Conservation (phyloP, 2,329 filamentous ascomycete genomes). For the Fusarium kyushuense region DNA sequence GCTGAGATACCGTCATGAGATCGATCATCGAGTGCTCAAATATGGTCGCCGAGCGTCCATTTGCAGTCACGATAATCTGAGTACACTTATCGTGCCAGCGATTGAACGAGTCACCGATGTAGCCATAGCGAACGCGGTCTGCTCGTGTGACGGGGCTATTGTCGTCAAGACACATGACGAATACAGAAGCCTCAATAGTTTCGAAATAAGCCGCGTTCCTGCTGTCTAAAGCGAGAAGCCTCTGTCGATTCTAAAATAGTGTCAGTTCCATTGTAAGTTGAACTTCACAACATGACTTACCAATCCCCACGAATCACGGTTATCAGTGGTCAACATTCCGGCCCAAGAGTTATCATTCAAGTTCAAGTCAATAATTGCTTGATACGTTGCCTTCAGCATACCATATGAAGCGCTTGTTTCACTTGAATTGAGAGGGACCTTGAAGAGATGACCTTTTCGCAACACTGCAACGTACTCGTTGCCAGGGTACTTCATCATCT, state of each 20-base stretch:
- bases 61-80: constrained; percentile 6
- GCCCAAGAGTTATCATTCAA: background rate
- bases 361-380: constrained; percentile 7
- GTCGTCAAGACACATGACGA: constrained; percentile 17
- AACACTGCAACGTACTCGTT: constrained; percentile 13
- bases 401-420: background rate
- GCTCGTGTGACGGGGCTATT: constrained; percentile 9
- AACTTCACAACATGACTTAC: background rate
- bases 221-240: background rate
- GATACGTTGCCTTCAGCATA: background rate
- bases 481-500: constrained; percentile 8
- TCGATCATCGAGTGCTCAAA: constrained; percentile 21
- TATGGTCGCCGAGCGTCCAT: constrained; percentile 10
- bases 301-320: constrained; percentile 11
- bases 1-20: constrained; percentile 11
- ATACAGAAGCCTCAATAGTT: constrained; percentile 2
- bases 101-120: constrained; percentile 15
- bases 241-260: constrained; percentile 1
- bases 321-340: constrained; percentile 14
- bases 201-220: background rate
- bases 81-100: constrained; percentile 20
- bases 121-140: constrained; percentile 3
- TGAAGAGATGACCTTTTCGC: constrained; percentile 12
- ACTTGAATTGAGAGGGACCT: background rate
- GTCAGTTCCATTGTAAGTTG: background rate